Conservation (phyloP, 2,329 filamentous ascomycete genomes). For the Mycocentrospora acerina region DNA sequence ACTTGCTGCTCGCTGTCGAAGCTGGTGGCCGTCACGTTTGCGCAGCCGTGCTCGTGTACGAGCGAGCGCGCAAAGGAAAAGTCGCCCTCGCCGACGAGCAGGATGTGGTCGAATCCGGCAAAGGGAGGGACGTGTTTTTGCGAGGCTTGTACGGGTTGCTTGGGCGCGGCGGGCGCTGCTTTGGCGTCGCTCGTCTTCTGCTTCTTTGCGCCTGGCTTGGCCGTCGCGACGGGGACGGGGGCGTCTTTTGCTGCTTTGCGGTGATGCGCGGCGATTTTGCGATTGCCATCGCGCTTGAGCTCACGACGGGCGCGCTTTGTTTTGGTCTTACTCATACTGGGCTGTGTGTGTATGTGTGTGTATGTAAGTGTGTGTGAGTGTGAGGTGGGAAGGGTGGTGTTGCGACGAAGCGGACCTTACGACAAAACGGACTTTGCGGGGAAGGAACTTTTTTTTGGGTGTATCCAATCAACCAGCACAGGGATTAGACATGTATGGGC, state of each 20-base stretch:
- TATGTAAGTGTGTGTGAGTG: conserved; percentile 3
- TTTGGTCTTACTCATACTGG: conserved; percentile 38
- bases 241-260: conserved; percentile 25
- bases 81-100: conserved; percentile 78
- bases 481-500: no score
- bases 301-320: conserved; percentile 37
- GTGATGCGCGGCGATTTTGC: conserved; percentile 29
- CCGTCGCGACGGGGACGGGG: conserved; percentile 7
- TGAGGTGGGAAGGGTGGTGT: conserved; percentile 12
- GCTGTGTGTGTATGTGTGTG: conserved; percentile 1
- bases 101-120: conserved; percentile 64
- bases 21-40: conserved; percentile 68
- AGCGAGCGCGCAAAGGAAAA: conserved; percentile 74
- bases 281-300: conserved; percentile 34
- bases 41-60: conserved; percentile 65
- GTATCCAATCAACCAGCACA: no score
- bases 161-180: conserved; percentile 12
- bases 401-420: no score
- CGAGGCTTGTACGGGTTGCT: conserved; percentile 24
- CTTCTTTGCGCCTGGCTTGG: conserved; percentile 14
- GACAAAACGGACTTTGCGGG: no score
- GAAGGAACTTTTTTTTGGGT: conserved; percentile 2
- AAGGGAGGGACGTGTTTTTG: conserved; percentile 66
- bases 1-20: conserved; percentile 64
- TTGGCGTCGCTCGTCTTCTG: conserved; percentile 6